Evolutionary conservation across 1,284 basidiomycete genomes (phyloP).

Genomic region (Papiliotrema laurentii): DNA sequence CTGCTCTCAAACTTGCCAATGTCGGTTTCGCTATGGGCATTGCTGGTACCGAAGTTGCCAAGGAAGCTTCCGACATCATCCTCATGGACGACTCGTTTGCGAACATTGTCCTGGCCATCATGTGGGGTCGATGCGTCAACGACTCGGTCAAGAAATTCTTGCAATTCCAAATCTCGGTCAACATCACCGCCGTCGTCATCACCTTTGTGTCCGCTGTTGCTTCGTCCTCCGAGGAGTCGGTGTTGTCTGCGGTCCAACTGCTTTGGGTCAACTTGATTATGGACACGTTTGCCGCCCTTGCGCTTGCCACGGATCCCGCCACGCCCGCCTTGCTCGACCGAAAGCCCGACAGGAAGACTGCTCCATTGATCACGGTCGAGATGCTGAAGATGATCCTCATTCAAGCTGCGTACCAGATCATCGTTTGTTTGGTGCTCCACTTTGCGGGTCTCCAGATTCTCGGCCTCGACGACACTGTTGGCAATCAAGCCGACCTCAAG

Average conservation of each 20-base stretch:
- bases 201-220: conserved; percentile 89
- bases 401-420: conserved; percentile 84
- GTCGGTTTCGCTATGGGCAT: conserved; percentile 99
- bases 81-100: conserved; percentile 98
- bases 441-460: conserved; percentile 75
- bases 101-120: conserved; percentile 93
- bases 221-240: conserved; percentile 70
- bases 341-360: conserved; percentile 81
- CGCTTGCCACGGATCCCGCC: conserved; percentile 93
- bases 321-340: conserved; percentile 74
- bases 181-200: conserved; percentile 90
- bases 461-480: conserved; percentile 46
- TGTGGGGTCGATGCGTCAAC: conserved; percentile 98
- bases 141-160: conserved; percentile 96
- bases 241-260: conserved; percentile 88
- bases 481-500: conserved; percentile 57
- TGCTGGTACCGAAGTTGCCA: conserved; percentile 96
- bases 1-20: conserved; percentile 89
- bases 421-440: conserved; percentile 81
- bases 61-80: conserved; percentile 98
- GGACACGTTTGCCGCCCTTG: conserved; percentile 97
- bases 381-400: conserved; percentile 94
- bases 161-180: conserved; percentile 96
- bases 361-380: conserved; percentile 82
- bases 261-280: conserved; percentile 75